Base-by-base conservation (phyloP, 2,329 filamentous ascomycete species). In the Trichoderma semiorbis region DNA sequence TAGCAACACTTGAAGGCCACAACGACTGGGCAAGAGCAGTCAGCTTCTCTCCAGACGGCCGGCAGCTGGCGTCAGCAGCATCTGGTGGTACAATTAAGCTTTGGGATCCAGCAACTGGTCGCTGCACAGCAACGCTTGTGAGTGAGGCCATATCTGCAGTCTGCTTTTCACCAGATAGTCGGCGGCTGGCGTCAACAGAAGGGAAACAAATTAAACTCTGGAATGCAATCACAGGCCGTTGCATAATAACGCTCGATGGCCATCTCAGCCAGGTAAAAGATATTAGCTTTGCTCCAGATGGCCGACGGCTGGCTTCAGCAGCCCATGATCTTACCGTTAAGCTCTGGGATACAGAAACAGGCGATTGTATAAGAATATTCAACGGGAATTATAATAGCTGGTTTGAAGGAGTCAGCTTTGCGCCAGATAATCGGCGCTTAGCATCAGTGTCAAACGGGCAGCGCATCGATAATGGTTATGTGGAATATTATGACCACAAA, bases 221-320 rank as follows among this genome's bases (percentile, higher is more conserved):
- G 39, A 43, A 43, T 5, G 0, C 18, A 43, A 43, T n/a, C 3
- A 43, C 39, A 43, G 39, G 39, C 16, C 0, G 18, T 43, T 43
- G 39, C 16, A n/a, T 43, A 43, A 43, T n/a, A 10, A 43, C 39
- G 7, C 18, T 43, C 5, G 16, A 43, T n/a, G 39, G 39, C 39
- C 39, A 43, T n/a, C 0, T 10, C 3, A 0, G 5, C 16, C 0
- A 0, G 3, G 3, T 43, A 43, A 43, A 1, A n/a, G 39, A 43
- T 2, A 43, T 43, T 5, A n/a, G 39, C 7, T 43, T 43, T 43
- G 39, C 39, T 4, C 16, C 39, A 10, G 39, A 43, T 43, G 16
- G 39, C 16, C 39, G 39, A 43, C 39, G 3, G 39, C 39, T 43
- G 16, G 16, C 39, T 10, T 43, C 39, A 43, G 7, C 16, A n/a